Evolutionary conservation across 441 rosid species (phyloP), one percentile per base, ranked within the genome.

Genomic region (Sinapis alba): DNA sequence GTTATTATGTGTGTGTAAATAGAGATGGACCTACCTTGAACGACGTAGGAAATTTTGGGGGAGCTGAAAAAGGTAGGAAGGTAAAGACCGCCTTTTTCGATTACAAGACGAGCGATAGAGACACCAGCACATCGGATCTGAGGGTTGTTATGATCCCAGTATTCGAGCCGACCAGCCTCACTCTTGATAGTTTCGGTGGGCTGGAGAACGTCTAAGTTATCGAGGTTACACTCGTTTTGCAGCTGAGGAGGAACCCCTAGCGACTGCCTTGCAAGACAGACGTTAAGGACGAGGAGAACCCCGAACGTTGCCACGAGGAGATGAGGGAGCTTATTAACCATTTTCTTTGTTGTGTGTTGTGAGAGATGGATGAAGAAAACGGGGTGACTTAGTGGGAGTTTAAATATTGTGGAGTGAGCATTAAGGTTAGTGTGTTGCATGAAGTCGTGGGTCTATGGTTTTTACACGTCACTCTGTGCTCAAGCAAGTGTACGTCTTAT

Each of bases 21-120:
- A 47, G 8, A 64, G 51, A 61, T 26, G 47, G 26, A 84, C 96
- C 97, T 81, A 84, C 96, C 97, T 81, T 83, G 82, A 26, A 80
- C 77, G 26, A 81, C 77, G 79, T 84, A 86, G 4, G 86, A 10
- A 15, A 86, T 79, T 63, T 68, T 58, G 0, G 87, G 84, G 32
- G 84, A 80, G 47, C 53, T 79, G 81, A 50, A 59, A 77, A 80
- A 83, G 58, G 83, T 45, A 4, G 86, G 90, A 66, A 86, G 80
- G 63, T 82, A 78, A 45, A 88, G 84, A 57, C 87, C 85, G 13
- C 69, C 75, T 18, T 73, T 73, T 36, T 82, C 72, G 69, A 88
- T 79, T 13, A 51, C 73, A 43, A 78, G 74, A 38, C 90, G 83
- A 23, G 72, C 2, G 1, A 85, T 66, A 2, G 86, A 71, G 30